A percentile compares a stretch with the other conserved stretches of the same genome.
These are phyloP conservation scores for Kazachstania taianensis DNA, from an alignment of 805 yeast genomes.

Conservation along the genomic window DNA sequence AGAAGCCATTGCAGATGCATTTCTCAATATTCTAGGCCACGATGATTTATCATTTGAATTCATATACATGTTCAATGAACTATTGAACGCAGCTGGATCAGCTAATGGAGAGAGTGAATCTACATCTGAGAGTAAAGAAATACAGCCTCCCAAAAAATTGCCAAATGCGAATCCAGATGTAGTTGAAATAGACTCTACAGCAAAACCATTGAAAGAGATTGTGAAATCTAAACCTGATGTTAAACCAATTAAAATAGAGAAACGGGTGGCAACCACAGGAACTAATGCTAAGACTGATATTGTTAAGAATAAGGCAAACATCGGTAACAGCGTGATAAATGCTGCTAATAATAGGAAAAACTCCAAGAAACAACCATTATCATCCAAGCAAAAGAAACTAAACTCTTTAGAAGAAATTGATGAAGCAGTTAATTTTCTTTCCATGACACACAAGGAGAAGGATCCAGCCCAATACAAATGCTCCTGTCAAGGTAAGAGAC, in stretches of 20 bases:
- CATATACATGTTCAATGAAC: constrained; percentile 22
- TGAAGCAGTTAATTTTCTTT: constrained; percentile 45
- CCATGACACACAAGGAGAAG: constrained; percentile 27
- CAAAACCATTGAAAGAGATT: background rate
- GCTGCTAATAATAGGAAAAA: too few relatives aligned
- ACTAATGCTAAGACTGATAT: background rate
- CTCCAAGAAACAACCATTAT: background rate
- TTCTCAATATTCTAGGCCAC: constrained; percentile 26
- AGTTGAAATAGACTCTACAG: background rate
- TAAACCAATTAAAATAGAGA: background rate
- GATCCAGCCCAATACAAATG: constrained; percentile 35
- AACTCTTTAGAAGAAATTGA: constrained; percentile 58
- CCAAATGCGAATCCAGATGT: background rate
- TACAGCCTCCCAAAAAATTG: background rate
- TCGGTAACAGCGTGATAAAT: too few relatives aligned
- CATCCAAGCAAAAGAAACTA: constrained; percentile 34
- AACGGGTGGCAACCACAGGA: background rate
- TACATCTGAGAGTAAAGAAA: background rate
- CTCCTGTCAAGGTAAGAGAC: constrained; percentile 78
- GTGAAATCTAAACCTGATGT: background rate
- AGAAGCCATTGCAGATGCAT: constrained; percentile 22
- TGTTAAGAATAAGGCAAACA: too few relatives aligned
- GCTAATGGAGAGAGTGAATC: background rate
- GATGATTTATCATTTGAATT: constrained; percentile 26
- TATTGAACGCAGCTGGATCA: constrained; percentile 5